Conservation (phyloP, 2,329 filamentous ascomycete genomes). For the Calonectria henricotiae region DNA sequence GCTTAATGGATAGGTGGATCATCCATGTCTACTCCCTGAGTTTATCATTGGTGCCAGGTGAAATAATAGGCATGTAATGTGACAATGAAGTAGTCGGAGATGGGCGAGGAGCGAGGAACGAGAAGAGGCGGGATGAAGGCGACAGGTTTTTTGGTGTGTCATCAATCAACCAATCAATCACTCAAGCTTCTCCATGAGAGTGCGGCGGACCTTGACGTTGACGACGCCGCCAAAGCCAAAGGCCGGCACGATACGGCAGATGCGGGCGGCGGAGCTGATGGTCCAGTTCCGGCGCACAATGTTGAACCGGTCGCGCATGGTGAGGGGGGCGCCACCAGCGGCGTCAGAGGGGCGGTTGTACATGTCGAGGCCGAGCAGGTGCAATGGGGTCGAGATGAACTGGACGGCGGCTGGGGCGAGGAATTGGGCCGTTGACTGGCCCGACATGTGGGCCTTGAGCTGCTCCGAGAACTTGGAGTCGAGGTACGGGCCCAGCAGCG, state of each 20-base stretch:
- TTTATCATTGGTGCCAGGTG: conserved; percentile 11
- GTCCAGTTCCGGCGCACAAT: conserved; percentile 84
- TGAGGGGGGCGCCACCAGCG: conserved; percentile 52
- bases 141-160: too few relatives aligned
- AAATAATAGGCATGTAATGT: neutral
- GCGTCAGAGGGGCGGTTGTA: conserved; percentile 78
- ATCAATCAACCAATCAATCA: conserved; percentile 39
- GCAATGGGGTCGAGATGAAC: conserved; percentile 85
- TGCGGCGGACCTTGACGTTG: conserved; percentile 80
- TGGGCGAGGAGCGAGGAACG: too few relatives aligned
- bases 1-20: conserved; percentile 20
- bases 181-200: conserved; percentile 76
- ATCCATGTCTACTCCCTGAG: neutral
- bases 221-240: conserved; percentile 92
- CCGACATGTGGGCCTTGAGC: conserved; percentile 63
- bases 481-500: conserved; percentile 81
- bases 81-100: neutral
- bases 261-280: conserved; percentile 80
- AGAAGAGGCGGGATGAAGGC: neutral
- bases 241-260: conserved; percentile 89
- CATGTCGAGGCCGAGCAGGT: conserved; percentile 87
- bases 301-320: conserved; percentile 74
- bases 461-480: conserved; percentile 70
- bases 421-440: conserved; percentile 83
- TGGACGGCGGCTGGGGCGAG: conserved; percentile 85